These are phyloP conservation scores for Cucurbita pepo DNA, from an alignment of 306 rosid species.

Conservation along the genomic window DNA sequence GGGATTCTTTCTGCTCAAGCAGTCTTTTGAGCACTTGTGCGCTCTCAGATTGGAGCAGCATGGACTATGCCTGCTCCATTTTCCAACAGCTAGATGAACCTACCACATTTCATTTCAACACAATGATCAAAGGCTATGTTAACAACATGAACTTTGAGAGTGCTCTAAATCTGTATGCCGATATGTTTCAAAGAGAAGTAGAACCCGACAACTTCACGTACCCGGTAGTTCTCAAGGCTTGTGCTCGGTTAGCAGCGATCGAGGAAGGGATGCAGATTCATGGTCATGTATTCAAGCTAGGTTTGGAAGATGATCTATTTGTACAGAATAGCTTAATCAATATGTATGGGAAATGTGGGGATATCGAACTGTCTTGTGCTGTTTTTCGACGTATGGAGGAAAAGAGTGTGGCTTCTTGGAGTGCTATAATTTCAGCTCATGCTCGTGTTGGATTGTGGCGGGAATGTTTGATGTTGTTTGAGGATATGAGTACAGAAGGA, in stretches of 20 bases:
- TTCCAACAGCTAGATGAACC: conserved; percentile 57
- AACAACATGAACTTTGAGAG: conserved; percentile 28
- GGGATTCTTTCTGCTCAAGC: conserved; percentile 49
- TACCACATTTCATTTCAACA: conserved; percentile 46
- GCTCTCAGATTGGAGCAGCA: conserved; percentile 65
- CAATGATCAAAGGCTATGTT: conserved; percentile 55
- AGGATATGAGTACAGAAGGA: conserved; percentile 47
- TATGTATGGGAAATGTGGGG: conserved; percentile 58
- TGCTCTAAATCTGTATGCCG: conserved; percentile 34
- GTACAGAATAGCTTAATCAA: conserved; percentile 72
- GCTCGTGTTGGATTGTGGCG: conserved; percentile 50
- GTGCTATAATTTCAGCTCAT: conserved; percentile 67
- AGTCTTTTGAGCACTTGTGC: conserved; percentile 63
- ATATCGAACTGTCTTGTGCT: conserved; percentile 18
- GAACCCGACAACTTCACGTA: conserved; percentile 58
- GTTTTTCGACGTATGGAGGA: conserved; percentile 39
- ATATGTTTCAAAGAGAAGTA: conserved; percentile 49
- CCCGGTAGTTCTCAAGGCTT: conserved; percentile 62
- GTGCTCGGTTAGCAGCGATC: conserved; percentile 28
- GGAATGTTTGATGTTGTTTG: conserved; percentile 50
- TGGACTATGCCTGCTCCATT: conserved; percentile 83
- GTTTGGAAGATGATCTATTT: conserved; percentile 43
- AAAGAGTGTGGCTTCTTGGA: conserved; percentile 75
- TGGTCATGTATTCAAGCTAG: conserved; percentile 49
- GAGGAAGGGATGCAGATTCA: conserved; percentile 54